Base-by-base conservation (phyloP, 345 rosid species). In the Zanthoxylum bungeanum region DNA sequence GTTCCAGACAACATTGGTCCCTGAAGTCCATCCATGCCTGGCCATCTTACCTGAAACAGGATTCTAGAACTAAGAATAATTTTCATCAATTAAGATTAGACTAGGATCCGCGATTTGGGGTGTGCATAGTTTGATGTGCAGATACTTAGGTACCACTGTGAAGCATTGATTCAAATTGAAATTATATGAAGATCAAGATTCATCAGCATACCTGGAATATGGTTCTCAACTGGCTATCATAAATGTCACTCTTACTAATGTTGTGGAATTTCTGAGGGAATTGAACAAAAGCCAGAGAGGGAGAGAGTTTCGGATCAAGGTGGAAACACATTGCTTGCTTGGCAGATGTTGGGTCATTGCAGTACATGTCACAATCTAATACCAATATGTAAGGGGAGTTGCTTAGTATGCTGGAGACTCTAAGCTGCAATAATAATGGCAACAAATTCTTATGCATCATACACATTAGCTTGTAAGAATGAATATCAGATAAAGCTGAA, bases 331-430 rank as follows among this genome's bases (percentile, higher is more conserved):
- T 77, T 4, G 86, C 88, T 53, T 82, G 87, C 52, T 66, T 68
- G 4, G 85, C 83, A 11, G 91, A 80, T 6, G 77, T 61, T 16
- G 85, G 82, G 55, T 83, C 87, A 21, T 79, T 82, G 70, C 86
- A 82, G 71, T 51, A 77, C 88, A 82, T 84, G 80, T 87, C 91
- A 25, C 88, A 82, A 64, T 84, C 88, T 19, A 87, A 61, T 28
- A 73, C 80, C 60, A 87, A 53, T 33, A 84, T 63, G 66, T 77
- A 80, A 12, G 87, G 87, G 4, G 87, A 74, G 65, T 84, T 82
- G 82, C 84, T 82, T 2, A 83, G 59, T 22, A 83, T 33, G 34
- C 76, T 82, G 2, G 91, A 84, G 40, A 84, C 88, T 49, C 91
- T 75, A 6, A 87, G 82, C 87, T 87, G 80, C 77, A 68, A 70